Evolutionary conservation across 768 basidiomycete species (phyloP).

Genomic region (Glaciozyma martinii): DNA sequence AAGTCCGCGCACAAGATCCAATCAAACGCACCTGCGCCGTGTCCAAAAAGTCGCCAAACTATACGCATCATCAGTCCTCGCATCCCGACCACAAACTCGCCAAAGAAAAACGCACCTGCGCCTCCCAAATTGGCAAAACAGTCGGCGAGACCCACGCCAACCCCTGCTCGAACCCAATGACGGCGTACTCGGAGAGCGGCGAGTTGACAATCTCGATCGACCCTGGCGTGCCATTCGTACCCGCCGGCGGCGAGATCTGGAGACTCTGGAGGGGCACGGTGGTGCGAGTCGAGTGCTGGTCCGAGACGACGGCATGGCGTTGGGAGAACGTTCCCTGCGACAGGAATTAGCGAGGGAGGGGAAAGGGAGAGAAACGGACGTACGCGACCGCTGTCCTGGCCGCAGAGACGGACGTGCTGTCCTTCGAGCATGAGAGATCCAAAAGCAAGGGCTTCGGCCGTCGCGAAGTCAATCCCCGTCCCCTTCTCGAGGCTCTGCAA

Average conservation of each 20-base stretch:
- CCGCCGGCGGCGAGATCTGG: conserved; percentile 17
- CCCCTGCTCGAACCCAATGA: conserved; percentile 67
- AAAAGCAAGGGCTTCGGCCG: conserved; percentile 83
- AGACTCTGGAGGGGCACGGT: conserved; percentile 70
- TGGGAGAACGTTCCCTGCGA: conserved; percentile 19
- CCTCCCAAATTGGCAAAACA: conserved; percentile 82
- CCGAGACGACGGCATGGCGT: conserved; percentile 82
- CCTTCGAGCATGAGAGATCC: conserved; percentile 77
- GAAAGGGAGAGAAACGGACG: conserved; percentile 49
- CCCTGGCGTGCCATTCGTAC: neutral
- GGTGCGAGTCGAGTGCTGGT: conserved; percentile 72
- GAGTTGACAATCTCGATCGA: conserved; percentile 44
- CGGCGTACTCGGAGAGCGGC: conserved; percentile 29
- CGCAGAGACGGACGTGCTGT: conserved; percentile 75
- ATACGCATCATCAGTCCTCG: neutral
- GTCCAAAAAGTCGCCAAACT: conserved; percentile 92
- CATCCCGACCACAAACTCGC: neutral
- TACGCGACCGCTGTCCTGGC: conserved; percentile 85
- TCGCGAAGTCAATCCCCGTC: conserved; percentile 76
- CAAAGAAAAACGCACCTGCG: conserved; percentile 45
- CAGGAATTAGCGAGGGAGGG: conserved; percentile 28
- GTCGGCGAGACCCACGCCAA: conserved; percentile 79
- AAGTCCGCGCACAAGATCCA: no score
- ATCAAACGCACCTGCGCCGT: conserved; percentile 51
- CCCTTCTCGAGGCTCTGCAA: conserved; percentile 39